phyloP scores from a whole-genome alignment of 164 flowering plant genomes.

The Kingdonia uniflora region DNA sequence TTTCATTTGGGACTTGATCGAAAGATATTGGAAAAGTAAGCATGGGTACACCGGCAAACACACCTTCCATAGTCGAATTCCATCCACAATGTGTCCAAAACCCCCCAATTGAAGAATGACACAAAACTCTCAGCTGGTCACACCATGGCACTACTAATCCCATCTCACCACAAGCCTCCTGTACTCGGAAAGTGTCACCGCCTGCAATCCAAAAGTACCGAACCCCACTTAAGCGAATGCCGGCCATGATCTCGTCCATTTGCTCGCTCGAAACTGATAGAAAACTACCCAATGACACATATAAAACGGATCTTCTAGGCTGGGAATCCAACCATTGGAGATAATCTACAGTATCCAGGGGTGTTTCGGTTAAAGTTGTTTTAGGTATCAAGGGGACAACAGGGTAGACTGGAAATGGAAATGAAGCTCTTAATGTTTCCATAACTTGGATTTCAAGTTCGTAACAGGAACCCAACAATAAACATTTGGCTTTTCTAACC shows the following conservation, averaged over 20 bases:
- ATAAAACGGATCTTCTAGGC: neutral
- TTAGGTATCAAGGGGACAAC: slow-evolving; percentile 2
- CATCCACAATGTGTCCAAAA: slow-evolving; percentile 6
- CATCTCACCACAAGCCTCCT: slow-evolving; percentile 3
- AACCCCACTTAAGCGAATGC: neutral
- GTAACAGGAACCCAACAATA: neutral
- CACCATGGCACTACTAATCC: slow-evolving; percentile 2
- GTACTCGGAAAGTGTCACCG: neutral
- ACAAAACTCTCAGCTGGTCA: slow-evolving; percentile 1
- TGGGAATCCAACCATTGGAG: slow-evolving; percentile 1
- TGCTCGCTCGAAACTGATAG: neutral
- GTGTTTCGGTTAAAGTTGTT: neutral
- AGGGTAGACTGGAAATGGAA: neutral
- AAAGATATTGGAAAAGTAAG: neutral
- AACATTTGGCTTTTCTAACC: neutral
- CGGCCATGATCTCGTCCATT: slow-evolving; percentile 1
- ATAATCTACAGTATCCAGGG: neutral
- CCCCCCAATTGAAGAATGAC: slow-evolving; percentile 2
- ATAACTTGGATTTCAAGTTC: slow-evolving; percentile 1
- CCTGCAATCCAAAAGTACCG: neutral
- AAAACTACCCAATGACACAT: slow-evolving; percentile 1
- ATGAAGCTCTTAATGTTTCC: neutral
- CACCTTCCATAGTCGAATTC: slow-evolving; percentile 1
- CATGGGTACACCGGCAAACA: slow-evolving; percentile 1
- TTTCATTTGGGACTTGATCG: neutral